A percentile compares a stretch with the other conserved stretches of the same genome.
phyloP scores from a whole-genome alignment of 176 grass and related monocot species.

The Thalia dealbata region DNA sequence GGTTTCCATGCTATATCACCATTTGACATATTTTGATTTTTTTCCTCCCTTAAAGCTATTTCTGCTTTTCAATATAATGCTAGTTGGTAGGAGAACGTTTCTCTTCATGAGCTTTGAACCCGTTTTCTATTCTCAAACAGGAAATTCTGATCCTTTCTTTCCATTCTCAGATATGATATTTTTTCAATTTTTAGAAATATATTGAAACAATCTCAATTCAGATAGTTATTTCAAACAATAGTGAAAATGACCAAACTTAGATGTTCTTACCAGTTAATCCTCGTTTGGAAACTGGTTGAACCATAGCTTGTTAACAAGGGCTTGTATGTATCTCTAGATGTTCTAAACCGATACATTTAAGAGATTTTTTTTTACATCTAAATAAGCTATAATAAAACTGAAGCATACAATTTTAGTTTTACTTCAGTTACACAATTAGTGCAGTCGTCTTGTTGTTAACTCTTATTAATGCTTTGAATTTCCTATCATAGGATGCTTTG shows the following conservation, averaged over 20 bases:
- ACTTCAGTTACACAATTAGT: too few species aligned
- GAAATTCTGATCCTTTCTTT: not conserved
- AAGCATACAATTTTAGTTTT: too few species aligned
- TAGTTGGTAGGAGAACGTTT: not conserved
- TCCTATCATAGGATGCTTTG: constrained; percentile 58
- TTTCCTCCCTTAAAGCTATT: not conserved
- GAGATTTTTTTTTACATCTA: not conserved
- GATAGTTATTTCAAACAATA: not conserved
- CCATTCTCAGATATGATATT: not conserved
- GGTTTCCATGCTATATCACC: not conserved
- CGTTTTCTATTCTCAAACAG: not conserved
- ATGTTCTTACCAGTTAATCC: not conserved
- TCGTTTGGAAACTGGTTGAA: not conserved
- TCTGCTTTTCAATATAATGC: not conserved
- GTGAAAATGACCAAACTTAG: not conserved
- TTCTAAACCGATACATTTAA: not conserved
- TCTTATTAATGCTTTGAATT: constrained; percentile 19
- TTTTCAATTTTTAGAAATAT: not conserved
- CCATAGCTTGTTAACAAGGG: not conserved
- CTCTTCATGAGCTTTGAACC: not conserved
- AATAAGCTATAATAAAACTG: not conserved
- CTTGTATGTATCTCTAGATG: not conserved
- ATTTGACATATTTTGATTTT: not conserved
- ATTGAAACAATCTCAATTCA: not conserved
- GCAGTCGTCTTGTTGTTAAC: too few species aligned